Percentiles rank a stretch among this genome's conserved stretches.
Evolutionary conservation across 805 yeast genomes (phyloP).

Genomic region (Starmerella davenportii): DNA sequence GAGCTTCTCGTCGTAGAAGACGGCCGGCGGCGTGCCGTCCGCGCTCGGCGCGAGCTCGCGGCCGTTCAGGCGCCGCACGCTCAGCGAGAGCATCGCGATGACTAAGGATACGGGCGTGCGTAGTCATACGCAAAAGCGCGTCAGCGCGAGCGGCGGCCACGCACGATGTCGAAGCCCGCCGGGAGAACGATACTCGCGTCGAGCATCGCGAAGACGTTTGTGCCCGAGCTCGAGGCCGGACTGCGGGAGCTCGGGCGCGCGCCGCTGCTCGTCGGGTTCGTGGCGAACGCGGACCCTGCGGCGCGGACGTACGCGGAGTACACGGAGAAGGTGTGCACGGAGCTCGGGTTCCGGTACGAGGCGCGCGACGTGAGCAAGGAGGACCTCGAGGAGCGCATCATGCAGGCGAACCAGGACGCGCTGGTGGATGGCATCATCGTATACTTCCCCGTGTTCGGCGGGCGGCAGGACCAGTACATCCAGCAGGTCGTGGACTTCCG

Average conservation of each 20-base stretch:
- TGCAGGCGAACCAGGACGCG: slow-evolving; percentile 64
- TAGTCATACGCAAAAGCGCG: too few relatives aligned
- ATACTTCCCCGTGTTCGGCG: slow-evolving; percentile 93
- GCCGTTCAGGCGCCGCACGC: slow-evolving; percentile 8
- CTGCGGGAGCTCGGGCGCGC: slow-evolving; percentile 35
- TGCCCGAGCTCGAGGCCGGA: slow-evolving; percentile 47
- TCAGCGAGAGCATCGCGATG: slow-evolving; percentile 9
- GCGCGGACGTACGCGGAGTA: slow-evolving; percentile 89
- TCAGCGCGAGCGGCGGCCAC: too few relatives aligned
- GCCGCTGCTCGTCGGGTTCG: slow-evolving; percentile 75
- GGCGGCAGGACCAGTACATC: slow-evolving; percentile 82
- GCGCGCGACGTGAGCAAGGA: slow-evolving; percentile 59
- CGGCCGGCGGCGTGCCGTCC: neutral
- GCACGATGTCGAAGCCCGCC: slow-evolving; percentile 13
- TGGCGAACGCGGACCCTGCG: slow-evolving; percentile 89
- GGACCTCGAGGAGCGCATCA: slow-evolving; percentile 63
- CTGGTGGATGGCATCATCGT: slow-evolving; percentile 83
- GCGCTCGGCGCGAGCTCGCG: slow-evolving; percentile 1
- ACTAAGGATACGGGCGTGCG: too few relatives aligned
- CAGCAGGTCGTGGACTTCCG: slow-evolving; percentile 84
- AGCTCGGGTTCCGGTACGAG: slow-evolving; percentile 73
- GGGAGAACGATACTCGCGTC: slow-evolving; percentile 61
- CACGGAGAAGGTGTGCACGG: slow-evolving; percentile 81
- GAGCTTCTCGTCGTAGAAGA: slow-evolving; percentile 13
- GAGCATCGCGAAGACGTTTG: slow-evolving; percentile 64